A percentile compares a stretch with the other conserved stretches of the same genome.
These are phyloP conservation scores for Monosporascus sp. DNA, from an alignment of 2,329 filamentous ascomycete genomes.

Conservation along the genomic window DNA sequence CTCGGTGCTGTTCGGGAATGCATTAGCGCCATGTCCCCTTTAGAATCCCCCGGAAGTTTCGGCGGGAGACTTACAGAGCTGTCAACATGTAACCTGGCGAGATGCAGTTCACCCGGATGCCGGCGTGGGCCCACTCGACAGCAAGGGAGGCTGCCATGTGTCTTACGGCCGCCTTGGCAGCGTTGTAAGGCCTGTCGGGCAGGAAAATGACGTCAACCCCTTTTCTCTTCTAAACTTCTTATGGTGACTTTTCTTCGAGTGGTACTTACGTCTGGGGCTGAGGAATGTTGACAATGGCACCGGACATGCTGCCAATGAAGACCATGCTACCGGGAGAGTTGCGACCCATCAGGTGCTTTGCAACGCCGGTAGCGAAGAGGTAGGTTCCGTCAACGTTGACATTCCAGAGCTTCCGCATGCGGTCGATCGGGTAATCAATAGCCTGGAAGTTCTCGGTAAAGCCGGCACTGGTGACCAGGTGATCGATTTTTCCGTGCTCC, in stretches of 20 bases:
- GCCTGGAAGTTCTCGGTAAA: conserved; percentile 96
- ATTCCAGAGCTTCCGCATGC: conserved; percentile 87
- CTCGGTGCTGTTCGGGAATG: conserved; percentile 57
- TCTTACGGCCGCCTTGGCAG: conserved; percentile 84
- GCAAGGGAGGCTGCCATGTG: conserved; percentile 84
- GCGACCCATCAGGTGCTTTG: conserved; percentile 81
- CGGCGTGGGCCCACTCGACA: conserved; percentile 85
- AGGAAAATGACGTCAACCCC: conserved; percentile 8
- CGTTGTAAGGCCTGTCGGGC: conserved; percentile 68
- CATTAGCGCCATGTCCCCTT: background rate
- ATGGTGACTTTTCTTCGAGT: background rate
- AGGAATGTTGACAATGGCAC: conserved; percentile 88
- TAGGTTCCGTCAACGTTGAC: conserved; percentile 94
- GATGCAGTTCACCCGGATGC: conserved; percentile 92
- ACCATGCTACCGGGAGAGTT: conserved; percentile 79
- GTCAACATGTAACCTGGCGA: conserved; percentile 96
- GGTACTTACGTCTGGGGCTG: conserved; percentile 71
- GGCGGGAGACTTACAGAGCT: conserved; percentile 60
- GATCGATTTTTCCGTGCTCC: conserved; percentile 78
- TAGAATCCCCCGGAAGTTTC: background rate
- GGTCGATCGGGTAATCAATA: conserved; percentile 82
- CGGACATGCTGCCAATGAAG: conserved; percentile 94
- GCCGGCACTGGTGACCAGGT: conserved; percentile 90
- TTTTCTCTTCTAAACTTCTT: background rate
- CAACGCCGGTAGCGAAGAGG: conserved; percentile 77